Evolutionary conservation across 2,329 filamentous ascomycete genomes (phyloP).

Genomic region (Aspergillus pseudoviridinutans): DNA sequence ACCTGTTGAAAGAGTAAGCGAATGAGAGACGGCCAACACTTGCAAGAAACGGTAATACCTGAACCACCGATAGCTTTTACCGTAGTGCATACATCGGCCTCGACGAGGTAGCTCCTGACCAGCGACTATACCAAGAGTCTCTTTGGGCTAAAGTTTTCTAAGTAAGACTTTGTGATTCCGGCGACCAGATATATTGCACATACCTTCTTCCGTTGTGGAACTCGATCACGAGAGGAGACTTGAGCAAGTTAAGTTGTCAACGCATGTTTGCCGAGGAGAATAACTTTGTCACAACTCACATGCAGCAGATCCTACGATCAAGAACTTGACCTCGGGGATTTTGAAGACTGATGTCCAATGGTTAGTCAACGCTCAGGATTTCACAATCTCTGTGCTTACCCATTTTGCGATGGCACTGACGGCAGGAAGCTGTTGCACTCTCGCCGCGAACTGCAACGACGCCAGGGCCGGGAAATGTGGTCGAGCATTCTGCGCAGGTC

Average conservation of each 20-base stretch:
- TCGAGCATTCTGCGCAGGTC: constrained; percentile 73
- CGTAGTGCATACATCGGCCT: constrained; percentile 53
- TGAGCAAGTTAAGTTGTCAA: neutral
- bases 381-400: constrained; percentile 38
- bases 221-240: constrained; percentile 29
- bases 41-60: constrained; percentile 30
- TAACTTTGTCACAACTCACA: constrained; percentile 28
- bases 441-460: constrained; percentile 72
- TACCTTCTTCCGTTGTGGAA: constrained; percentile 37
- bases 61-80: constrained; percentile 56
- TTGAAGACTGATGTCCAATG: constrained; percentile 53
- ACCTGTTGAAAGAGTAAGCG: constrained; percentile 34
- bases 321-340: constrained; percentile 73
- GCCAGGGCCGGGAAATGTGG: constrained; percentile 56
- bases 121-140: constrained; percentile 52
- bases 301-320: constrained; percentile 61
- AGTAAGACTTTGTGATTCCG: neutral
- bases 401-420: constrained; percentile 75
- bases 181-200: constrained; percentile 4
- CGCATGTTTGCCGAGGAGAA: neutral
- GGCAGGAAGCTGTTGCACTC: constrained; percentile 68
- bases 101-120: constrained; percentile 52
- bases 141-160: constrained; percentile 36
- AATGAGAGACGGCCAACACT: neutral
- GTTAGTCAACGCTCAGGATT: neutral